phyloP scores from a whole-genome alignment of 1,284 basidiomycete genomes.

The Laetiporus sulphureus region DNA sequence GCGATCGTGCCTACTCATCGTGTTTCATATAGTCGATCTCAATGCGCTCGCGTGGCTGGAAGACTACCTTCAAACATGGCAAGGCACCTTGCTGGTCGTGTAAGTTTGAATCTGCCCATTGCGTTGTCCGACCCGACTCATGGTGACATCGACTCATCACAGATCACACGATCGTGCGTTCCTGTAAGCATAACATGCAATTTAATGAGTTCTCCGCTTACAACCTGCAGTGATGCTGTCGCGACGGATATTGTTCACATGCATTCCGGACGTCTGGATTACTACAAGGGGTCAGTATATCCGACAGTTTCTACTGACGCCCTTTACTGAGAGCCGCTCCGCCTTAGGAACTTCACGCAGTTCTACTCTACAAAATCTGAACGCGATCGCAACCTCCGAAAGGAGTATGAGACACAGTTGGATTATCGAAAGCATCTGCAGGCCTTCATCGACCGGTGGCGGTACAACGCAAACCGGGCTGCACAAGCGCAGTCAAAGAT shows the following conservation, averaged over 20 bases:
- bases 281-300: slow-evolving; percentile 74
- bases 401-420: slow-evolving; percentile 95
- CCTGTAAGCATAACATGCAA: too few relatives aligned
- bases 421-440: slow-evolving; percentile 93
- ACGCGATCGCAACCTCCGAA: slow-evolving; percentile 83
- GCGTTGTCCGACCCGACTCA: neutral
- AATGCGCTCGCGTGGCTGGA: slow-evolving; percentile 86
- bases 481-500: slow-evolving; percentile 66
- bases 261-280: slow-evolving; percentile 92
- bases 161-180: slow-evolving; percentile 98
- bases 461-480: slow-evolving; percentile 90
- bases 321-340: too few relatives aligned
- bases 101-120: slow-evolving; percentile 30
- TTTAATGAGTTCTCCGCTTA: too few relatives aligned
- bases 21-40: slow-evolving; percentile 50
- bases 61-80: slow-evolving; percentile 97
- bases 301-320: too few relatives aligned
- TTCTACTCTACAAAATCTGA: slow-evolving; percentile 99
- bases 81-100: slow-evolving; percentile 92
- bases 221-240: slow-evolving; percentile 68
- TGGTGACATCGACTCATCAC: neutral
- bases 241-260: slow-evolving; percentile 97
- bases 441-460: slow-evolving; percentile 96
- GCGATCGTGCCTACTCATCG: neutral
- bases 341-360: slow-evolving; percentile 89